Conservation (phyloP, 129 eudicot species). For the Logfia minima region DNA sequence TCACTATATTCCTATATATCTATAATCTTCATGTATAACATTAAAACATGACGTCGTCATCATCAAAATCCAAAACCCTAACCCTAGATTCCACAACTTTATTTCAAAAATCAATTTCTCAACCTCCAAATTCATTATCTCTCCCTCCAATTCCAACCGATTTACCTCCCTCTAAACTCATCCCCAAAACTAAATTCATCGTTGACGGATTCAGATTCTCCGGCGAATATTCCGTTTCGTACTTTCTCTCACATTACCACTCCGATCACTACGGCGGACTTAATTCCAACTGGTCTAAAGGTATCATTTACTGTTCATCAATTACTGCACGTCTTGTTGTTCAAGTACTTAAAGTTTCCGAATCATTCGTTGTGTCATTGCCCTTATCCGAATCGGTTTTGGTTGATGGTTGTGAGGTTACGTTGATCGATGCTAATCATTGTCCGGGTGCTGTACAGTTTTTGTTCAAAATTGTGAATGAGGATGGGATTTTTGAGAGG, state of each 20-base stretch:
- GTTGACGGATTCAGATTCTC: slow-evolving; percentile 72
- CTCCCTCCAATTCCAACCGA: slow-evolving; percentile 56
- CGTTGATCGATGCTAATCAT: slow-evolving; percentile 79
- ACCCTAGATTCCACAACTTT: slow-evolving; percentile 59
- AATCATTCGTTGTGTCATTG: slow-evolving; percentile 40
- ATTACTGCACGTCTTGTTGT: slow-evolving; percentile 59
- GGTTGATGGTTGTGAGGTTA: slow-evolving; percentile 63
- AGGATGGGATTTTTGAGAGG: slow-evolving; percentile 40
- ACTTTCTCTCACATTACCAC: slow-evolving; percentile 95
- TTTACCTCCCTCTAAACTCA: slow-evolving; percentile 66
- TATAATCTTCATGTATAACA: not conserved
- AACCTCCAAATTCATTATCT: slow-evolving; percentile 19
- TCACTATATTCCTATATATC: not conserved
- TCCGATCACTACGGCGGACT: slow-evolving; percentile 93
- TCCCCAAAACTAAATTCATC: slow-evolving; percentile 79
- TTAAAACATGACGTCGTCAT: slow-evolving; percentile 20
- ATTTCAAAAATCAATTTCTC: slow-evolving; percentile 32
- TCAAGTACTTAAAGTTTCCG: slow-evolving; percentile 47
- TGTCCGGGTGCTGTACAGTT: slow-evolving; percentile 97
- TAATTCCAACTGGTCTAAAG: slow-evolving; percentile 61
- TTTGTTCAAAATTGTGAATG: slow-evolving; percentile 50
- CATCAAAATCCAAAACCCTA: slow-evolving; percentile 25
- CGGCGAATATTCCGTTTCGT: slow-evolving; percentile 64
- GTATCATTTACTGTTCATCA: slow-evolving; percentile 67
- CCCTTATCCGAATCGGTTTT: slow-evolving; percentile 42